Evolutionary conservation across 345 rosid genomes (phyloP).

Genomic region (Combretum micranthum): DNA sequence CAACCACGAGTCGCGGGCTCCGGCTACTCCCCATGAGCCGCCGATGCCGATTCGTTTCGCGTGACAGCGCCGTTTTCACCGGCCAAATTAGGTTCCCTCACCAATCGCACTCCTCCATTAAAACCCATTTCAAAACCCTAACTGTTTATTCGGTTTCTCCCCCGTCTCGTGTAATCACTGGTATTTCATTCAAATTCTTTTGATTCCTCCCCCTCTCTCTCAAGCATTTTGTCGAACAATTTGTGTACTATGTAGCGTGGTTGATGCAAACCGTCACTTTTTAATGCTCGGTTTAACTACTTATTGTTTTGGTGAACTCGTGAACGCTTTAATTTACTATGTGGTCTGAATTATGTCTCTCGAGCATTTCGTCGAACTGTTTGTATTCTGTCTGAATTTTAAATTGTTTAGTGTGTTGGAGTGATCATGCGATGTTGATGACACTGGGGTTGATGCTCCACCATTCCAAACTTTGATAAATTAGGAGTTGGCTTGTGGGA

Average conservation of each 20-base stretch:
- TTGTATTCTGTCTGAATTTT: too few relatives aligned
- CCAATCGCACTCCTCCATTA: slow-evolving; percentile 19
- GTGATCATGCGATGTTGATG: too few relatives aligned
- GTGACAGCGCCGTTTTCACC: slow-evolving; percentile 1
- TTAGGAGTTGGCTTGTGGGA: too few relatives aligned
- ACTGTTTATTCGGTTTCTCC: slow-evolving; percentile 10
- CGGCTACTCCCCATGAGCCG: slow-evolving; percentile 30
- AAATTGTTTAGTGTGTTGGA: too few relatives aligned
- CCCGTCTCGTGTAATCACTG: not conserved
- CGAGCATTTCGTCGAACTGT: too few relatives aligned
- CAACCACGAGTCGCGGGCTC: slow-evolving; percentile 6
- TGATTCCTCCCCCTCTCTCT: not conserved
- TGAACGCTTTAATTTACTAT: too few relatives aligned
- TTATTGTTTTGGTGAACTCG: not conserved
- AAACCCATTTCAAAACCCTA: too few relatives aligned
- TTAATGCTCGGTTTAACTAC: not conserved
- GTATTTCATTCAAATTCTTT: not conserved
- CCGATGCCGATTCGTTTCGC: slow-evolving; percentile 36
- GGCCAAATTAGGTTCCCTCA: slow-evolving; percentile 9
- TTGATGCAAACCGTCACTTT: not conserved
- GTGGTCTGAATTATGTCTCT: too few relatives aligned
- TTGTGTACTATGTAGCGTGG: slow-evolving; percentile 1
- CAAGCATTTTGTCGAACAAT: slow-evolving; percentile 11
- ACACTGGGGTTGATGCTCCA: too few relatives aligned
- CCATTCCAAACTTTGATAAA: too few relatives aligned